Evolutionary conservation across 371 early-diverging fungal species (phyloP).

Genomic region (Parasitella parasitica): DNA sequence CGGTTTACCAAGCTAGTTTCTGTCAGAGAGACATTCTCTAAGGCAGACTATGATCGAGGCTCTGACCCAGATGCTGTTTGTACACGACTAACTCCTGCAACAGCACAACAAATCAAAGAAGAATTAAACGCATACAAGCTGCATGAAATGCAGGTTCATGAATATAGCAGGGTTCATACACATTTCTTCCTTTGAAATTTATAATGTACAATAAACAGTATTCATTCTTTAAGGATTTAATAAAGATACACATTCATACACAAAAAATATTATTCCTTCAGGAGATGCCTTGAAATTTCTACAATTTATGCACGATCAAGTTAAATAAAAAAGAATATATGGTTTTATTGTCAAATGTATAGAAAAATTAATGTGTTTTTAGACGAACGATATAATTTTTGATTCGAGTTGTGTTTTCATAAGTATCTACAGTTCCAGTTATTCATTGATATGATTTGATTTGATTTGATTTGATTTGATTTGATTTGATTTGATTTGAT

Average conservation of each 20-base stretch:
- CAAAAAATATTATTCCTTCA: too few species aligned
- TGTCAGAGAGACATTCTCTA: constrained; percentile 63
- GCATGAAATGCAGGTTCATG: constrained; percentile 76
- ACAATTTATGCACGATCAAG: not conserved
- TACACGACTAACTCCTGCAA: constrained; percentile 54
- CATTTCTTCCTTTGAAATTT: constrained; percentile 57
- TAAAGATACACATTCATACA: not conserved
- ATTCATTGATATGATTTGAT: constrained; percentile 8
- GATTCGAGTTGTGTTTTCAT: not conserved
- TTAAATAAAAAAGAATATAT: not conserved
- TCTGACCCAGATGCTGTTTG: constrained; percentile 63
- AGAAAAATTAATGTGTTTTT: constrained; percentile 6
- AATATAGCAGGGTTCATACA: constrained; percentile 64
- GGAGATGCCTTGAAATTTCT: too few species aligned
- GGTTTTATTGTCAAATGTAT: not conserved
- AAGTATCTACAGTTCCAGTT: constrained; percentile 22
- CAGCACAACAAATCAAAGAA: constrained; percentile 68
- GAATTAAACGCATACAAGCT: constrained; percentile 75
- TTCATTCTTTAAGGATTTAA: not conserved
- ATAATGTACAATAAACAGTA: not conserved
- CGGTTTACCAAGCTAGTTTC: constrained; percentile 28
- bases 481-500: not conserved
- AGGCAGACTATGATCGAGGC: constrained; percentile 66
- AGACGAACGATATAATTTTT: constrained; percentile 7
- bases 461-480: not conserved